Evolutionary conservation across 2,329 filamentous ascomycete genomes (phyloP).

Genomic region (Aspergillus pseudoviridinutans): DNA sequence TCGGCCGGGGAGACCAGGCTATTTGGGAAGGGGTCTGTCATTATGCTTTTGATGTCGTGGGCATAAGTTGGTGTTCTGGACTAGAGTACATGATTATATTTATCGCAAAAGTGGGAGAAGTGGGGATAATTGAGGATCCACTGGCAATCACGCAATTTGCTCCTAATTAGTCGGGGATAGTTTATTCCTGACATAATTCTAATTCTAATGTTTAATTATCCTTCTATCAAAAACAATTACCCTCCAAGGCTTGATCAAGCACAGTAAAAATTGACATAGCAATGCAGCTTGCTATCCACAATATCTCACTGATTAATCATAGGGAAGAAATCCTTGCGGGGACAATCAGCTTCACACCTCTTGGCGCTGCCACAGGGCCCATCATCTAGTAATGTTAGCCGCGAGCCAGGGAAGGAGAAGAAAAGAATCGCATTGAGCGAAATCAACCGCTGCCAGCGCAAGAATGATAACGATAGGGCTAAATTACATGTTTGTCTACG

Average conservation of each 20-base stretch:
- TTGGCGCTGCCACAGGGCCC: conserved; percentile 9
- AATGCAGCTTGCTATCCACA: conserved; percentile 1
- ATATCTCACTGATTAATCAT: conserved; percentile 6
- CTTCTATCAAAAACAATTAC: no score
- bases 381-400: not conserved
- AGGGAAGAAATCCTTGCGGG: conserved; percentile 7
- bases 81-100: not conserved
- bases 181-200: not conserved
- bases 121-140: not conserved
- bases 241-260: not conserved
- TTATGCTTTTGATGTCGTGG: not conserved
- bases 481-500: not conserved
- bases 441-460: not conserved
- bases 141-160: not conserved
- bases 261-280: conserved; percentile 13
- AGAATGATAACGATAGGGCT: not conserved
- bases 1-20: conserved; percentile 12
- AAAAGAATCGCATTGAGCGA: not conserved
- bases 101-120: not conserved
- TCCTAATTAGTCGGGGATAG: not conserved
- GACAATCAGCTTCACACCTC: conserved; percentile 2
- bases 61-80: not conserved
- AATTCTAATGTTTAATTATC: not conserved
- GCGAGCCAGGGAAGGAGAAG: not conserved
- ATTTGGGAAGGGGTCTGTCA: conserved; percentile 5